These are phyloP conservation scores for Leishmania tropica DNA, from an alignment of 208 protist genomes.

Conservation along the genomic window DNA sequence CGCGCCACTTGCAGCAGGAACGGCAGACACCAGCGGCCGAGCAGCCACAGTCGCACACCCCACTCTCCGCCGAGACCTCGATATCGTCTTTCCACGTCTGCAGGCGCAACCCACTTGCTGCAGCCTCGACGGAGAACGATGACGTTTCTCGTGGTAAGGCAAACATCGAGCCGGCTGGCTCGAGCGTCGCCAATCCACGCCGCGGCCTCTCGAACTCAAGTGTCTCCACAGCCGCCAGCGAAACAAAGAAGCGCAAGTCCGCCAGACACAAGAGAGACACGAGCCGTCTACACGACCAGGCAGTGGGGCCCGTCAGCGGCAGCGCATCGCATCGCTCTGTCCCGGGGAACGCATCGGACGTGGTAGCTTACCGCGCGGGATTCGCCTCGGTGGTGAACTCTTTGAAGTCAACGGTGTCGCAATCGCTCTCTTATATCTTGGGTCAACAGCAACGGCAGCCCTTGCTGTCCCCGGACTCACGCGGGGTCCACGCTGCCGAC, in stretches of 20 bases:
- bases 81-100: constrained; percentile 11
- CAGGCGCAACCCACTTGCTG: constrained; percentile 18
- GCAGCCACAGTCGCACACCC: not conserved
- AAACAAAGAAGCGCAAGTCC: constrained; percentile 16
- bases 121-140: not conserved
- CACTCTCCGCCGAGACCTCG: constrained; percentile 4
- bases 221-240: not conserved
- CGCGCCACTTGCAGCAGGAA: not conserved
- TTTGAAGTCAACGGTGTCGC: not conserved
- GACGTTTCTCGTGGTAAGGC: not conserved
- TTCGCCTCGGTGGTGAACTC: not conserved
- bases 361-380: not conserved
- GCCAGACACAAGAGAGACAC: constrained; percentile 23
- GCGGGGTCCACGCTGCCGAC: not conserved
- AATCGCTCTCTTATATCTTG: not conserved
- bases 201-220: constrained; percentile 1
- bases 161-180: not conserved
- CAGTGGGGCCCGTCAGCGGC: not conserved
- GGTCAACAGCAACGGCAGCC: not conserved
- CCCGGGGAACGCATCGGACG: constrained; percentile 1
- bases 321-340: constrained; percentile 4
- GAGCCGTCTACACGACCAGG: not conserved
- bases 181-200: not conserved
- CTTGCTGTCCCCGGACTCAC: not conserved
- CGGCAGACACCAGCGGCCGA: not conserved